Conservation (phyloP, 164 flowering plant species). For the Vitis amurensis region DNA sequence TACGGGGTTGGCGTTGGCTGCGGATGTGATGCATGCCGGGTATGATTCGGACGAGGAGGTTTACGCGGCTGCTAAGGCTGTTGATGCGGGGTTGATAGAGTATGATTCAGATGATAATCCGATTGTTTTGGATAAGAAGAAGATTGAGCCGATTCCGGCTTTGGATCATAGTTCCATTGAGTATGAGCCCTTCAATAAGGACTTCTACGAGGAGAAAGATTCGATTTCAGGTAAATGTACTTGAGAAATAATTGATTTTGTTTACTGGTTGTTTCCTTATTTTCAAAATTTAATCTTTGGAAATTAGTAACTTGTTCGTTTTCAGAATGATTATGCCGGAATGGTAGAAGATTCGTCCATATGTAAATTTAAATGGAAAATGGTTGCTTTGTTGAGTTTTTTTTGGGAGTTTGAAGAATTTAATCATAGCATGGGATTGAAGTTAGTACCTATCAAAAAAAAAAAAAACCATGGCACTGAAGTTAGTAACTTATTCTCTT, state of each 20-base stretch:
- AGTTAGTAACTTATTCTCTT: too few species aligned
- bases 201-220: conserved; percentile 83
- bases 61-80: conserved; percentile 97
- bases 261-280: neutral
- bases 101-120: conserved; percentile 97
- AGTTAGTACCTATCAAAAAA: too few species aligned
- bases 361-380: too few species aligned
- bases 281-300: neutral
- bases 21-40: conserved; percentile 88
- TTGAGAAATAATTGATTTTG: too few species aligned
- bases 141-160: conserved; percentile 87
- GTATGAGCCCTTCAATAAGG: conserved; percentile 83
- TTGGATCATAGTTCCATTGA: conserved; percentile 84
- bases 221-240: conserved; percentile 70
- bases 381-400: too few species aligned
- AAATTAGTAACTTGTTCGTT: too few species aligned
- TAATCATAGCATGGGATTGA: too few species aligned
- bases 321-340: too few species aligned
- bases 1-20: conserved; percentile 79
- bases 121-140: conserved; percentile 73
- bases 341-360: too few species aligned
- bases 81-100: conserved; percentile 91
- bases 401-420: too few species aligned
- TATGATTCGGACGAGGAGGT: conserved; percentile 98
- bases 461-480: too few species aligned